Evolutionary conservation across 257 asterid species (phyloP).

Genomic region (Craterostigma plantagineum): DNA sequence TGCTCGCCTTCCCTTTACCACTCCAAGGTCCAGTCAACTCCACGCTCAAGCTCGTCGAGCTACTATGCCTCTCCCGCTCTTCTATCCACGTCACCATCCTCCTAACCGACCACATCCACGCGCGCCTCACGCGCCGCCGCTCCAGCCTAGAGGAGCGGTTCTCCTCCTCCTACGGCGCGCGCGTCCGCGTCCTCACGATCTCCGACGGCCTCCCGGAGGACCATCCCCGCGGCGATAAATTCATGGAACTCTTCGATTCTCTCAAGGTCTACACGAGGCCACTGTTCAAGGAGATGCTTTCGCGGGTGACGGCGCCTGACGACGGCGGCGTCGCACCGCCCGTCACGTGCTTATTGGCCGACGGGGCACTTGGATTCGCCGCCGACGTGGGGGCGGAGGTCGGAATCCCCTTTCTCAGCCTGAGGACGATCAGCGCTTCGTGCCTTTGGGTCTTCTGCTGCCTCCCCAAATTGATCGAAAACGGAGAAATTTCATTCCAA

Average conservation of each 20-base stretch:
- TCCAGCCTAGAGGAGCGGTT: constrained; percentile 25
- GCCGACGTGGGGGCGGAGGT: constrained; percentile 43
- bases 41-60: constrained; percentile 51
- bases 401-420: constrained; percentile 36
- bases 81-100: constrained; percentile 28
- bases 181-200: constrained; percentile 23
- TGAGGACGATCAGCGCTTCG: constrained; percentile 35
- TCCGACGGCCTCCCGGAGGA: constrained; percentile 42
- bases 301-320: not conserved
- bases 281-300: constrained; percentile 22
- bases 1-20: constrained; percentile 50
- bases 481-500: constrained; percentile 34
- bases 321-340: not conserved
- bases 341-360: constrained; percentile 23
- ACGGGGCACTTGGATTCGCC: constrained; percentile 26
- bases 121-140: constrained; percentile 24
- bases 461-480: constrained; percentile 28
- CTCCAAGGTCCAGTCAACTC: constrained; percentile 57
- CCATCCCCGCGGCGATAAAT: constrained; percentile 26
- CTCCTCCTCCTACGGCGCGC: constrained; percentile 13
- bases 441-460: constrained; percentile 45
- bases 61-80: constrained; percentile 21
- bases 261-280: constrained; percentile 22
- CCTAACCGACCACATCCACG: constrained; percentile 25
- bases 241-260: constrained; percentile 29